phyloP scores from a whole-genome alignment of 1,284 basidiomycete genomes.

The Puccinia triticina region DNA sequence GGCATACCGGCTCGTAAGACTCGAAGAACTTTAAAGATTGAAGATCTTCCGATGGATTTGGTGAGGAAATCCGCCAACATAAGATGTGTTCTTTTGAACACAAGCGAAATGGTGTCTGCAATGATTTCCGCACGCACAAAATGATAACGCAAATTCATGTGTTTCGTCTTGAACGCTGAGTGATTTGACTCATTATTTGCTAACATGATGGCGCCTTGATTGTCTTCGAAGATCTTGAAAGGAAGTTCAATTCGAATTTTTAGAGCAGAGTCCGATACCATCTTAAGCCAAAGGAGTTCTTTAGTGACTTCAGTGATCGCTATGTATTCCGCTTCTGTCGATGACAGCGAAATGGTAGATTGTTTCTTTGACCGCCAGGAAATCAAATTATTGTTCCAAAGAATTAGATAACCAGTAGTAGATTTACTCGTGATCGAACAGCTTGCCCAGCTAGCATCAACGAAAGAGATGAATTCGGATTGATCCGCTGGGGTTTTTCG shows the following conservation, averaged over 20 bases:
- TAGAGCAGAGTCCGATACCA: conserved; percentile 56
- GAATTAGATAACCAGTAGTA: conserved; percentile 62
- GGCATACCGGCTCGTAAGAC: too few species aligned
- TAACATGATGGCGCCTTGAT: conserved; percentile 56
- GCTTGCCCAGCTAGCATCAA: conserved; percentile 60
- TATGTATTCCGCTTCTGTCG: too few species aligned
- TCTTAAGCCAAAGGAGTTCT: conserved; percentile 62
- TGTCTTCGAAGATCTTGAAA: conserved; percentile 56
- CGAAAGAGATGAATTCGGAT: neutral
- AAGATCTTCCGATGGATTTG: too few species aligned
- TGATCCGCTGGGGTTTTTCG: neutral
- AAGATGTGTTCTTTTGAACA: too few species aligned
- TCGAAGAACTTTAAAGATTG: too few species aligned
- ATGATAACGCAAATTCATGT: conserved; percentile 58
- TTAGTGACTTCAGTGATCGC: conserved; percentile 63
- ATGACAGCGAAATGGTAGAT: too few species aligned
- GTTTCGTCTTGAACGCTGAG: conserved; percentile 56
- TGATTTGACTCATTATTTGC: conserved; percentile 52
- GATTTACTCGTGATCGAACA: conserved; percentile 58
- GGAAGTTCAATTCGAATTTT: conserved; percentile 47
- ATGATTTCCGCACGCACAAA: conserved; percentile 56
- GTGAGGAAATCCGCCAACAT: too few species aligned
- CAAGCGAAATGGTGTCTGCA: too few species aligned
- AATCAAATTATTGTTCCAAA: conserved; percentile 56
- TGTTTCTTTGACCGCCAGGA: too few species aligned